These are phyloP conservation scores for Cystobasidiaceae sp. DNA, from an alignment of 1,284 basidiomycete genomes.

Conservation along the genomic window DNA sequence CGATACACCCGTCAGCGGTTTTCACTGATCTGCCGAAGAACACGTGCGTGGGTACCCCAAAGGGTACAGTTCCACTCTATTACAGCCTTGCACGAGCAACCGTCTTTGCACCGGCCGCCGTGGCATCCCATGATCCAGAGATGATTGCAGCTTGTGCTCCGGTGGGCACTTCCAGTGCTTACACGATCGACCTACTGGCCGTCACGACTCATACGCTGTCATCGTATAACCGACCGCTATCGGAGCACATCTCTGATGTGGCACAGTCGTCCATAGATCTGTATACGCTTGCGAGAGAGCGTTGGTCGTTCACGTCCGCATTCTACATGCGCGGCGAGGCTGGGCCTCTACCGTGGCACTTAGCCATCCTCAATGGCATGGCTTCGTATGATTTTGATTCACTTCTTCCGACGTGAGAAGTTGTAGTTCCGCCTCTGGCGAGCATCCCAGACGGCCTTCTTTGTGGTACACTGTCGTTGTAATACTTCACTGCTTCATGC, in stretches of 20 bases:
- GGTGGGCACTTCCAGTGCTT: background rate
- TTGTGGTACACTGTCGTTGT: too few relatives aligned
- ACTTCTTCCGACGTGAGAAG: background rate
- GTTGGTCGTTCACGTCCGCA: constrained; percentile 26
- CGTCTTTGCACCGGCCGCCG: background rate
- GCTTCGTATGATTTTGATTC: background rate
- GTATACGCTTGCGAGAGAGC: constrained; percentile 28
- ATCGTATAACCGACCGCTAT: constrained; percentile 30
- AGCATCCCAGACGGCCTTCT: too few relatives aligned
- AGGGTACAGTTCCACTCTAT: background rate
- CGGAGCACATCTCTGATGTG: constrained; percentile 32
- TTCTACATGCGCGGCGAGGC: background rate
- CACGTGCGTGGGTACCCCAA: background rate
- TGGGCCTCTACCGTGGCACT: constrained; percentile 12
- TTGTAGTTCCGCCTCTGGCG: too few relatives aligned
- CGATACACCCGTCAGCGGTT: too few relatives aligned
- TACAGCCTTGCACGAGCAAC: constrained; percentile 27
- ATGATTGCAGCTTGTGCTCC: background rate
- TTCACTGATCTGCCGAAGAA: too few relatives aligned
- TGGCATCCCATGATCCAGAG: background rate
- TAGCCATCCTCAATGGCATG: background rate
- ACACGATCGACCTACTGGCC: constrained; percentile 36
- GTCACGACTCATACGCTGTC: constrained; percentile 32
- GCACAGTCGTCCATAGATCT: constrained; percentile 37
- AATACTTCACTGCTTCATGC: too few relatives aligned